Conservation (phyloP, 768 basidiomycete genomes). For the Coprinopsis sp. region DNA sequence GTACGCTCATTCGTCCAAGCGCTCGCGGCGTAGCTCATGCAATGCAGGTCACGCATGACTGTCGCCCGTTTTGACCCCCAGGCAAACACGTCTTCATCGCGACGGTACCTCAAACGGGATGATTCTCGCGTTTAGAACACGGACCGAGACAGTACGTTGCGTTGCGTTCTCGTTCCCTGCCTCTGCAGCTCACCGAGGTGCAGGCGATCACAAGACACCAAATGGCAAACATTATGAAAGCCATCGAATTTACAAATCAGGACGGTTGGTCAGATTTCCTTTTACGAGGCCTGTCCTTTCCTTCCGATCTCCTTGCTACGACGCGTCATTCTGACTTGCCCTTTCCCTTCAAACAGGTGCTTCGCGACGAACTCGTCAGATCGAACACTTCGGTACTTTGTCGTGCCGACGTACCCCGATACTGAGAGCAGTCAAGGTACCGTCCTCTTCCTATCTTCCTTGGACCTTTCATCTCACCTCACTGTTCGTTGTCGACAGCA, state of each 20-base stretch:
- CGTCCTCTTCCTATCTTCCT: constrained; percentile 2
- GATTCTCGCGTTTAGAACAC: constrained; percentile 84
- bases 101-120: constrained; percentile 72
- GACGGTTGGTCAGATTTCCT: constrained; percentile 21
- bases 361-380: constrained; percentile 94
- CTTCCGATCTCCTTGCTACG: constrained; percentile 11
- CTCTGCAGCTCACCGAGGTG: not conserved
- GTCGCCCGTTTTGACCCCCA: constrained; percentile 70
- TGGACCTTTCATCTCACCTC: not conserved
- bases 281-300: not conserved
- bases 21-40: too few species aligned
- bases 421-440: constrained; percentile 13
- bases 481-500: not conserved
- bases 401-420: constrained; percentile 54
- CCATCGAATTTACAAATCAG: constrained; percentile 82
- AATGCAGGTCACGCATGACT: constrained; percentile 60
- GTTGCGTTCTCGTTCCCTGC: not conserved
- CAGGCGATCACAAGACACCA: constrained; percentile 76
- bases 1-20: not conserved
- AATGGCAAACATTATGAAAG: constrained; percentile 71
- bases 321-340: not conserved
- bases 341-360: constrained; percentile 38
- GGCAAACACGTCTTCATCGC: constrained; percentile 87
- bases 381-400: constrained; percentile 84
- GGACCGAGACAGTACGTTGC: constrained; percentile 70